A percentile compares a stretch with the other conserved stretches of the same genome.
phyloP scores from a whole-genome alignment of 1,139 yeast species.

The Hansenula sp. region DNA sequence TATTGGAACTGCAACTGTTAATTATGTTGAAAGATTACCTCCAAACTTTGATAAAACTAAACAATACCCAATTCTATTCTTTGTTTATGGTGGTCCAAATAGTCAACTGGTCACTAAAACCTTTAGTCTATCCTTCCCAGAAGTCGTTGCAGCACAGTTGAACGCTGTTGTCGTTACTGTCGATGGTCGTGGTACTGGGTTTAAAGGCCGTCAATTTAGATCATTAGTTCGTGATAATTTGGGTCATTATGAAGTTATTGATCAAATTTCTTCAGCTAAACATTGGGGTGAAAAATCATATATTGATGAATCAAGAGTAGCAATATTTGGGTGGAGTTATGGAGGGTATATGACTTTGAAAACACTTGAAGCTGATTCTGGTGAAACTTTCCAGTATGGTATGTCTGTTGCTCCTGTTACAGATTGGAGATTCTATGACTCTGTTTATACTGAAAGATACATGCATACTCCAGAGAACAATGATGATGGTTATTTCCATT shows the following conservation, averaged over 20 bases:
- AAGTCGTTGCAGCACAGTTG: conserved; percentile 64
- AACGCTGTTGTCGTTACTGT: conserved; percentile 74
- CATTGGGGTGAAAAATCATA: conserved; percentile 50
- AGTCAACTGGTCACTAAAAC: conserved; percentile 60
- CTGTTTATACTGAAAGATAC: conserved; percentile 75
- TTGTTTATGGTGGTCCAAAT: conserved; percentile 82
- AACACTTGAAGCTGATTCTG: conserved; percentile 63
- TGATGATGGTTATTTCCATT: conserved; percentile 48
- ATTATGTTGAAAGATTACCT: conserved; percentile 63
- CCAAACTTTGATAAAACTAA: conserved; percentile 48
- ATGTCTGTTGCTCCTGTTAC: conserved; percentile 82
- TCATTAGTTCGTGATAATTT: conserved; percentile 61
- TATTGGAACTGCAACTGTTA: conserved; percentile 43
- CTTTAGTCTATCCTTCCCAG: conserved; percentile 55
- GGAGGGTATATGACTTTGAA: conserved; percentile 78
- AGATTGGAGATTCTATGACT: conserved; percentile 71
- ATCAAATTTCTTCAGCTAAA: conserved; percentile 68
- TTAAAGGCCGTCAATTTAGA: conserved; percentile 55
- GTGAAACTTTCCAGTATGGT: conserved; percentile 62
- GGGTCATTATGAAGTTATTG: conserved; percentile 66
- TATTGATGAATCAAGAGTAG: conserved; percentile 56
- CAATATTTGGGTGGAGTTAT: conserved; percentile 84
- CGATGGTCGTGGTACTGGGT: conserved; percentile 84
- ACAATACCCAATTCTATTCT: conserved; percentile 65
- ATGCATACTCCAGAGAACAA: conserved; percentile 69